Base-by-base conservation (phyloP, 768 basidiomycete genomes). In the Clitopilus passeckerianus region DNA sequence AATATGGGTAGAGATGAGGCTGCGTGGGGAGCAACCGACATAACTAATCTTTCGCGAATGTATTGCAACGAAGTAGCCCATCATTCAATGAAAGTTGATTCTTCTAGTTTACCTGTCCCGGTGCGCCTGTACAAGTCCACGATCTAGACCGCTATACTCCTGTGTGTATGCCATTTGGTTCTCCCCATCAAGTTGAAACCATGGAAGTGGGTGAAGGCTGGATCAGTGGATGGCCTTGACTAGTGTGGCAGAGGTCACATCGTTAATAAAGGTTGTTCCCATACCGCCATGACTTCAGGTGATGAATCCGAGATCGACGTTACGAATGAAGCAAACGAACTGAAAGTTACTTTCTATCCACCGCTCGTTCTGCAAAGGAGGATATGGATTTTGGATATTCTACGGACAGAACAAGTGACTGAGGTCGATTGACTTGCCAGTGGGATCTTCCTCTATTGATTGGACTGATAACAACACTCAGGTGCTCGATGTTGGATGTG, bases 401-500 rank as follows among this genome's bases (percentile, higher is more conserved):
- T 91, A 24, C 75, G 89, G 24, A 76, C 79, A 30, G 85, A 89
- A 63, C 71, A 71, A 18, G 77, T 88, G 35, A 74, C 80, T 10
- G 75, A 80, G 68, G 88, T 14, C 18, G 46, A n/a, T 44, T 43
- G 44, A 59, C 37, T 9, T 46, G n/a, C n/a, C n/a, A n/a, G n/a
- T n/a, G 27, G 27, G 27, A 30, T 30, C 27, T 30, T 30, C 27
- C 27, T 59, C 30, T 22, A 18, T 35, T 30, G 41, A 6, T n/a
- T 27, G 0, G 14, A 46, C 23, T 35, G 53, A 60, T 43, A n/a
- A 52, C 44, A 15, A 14, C 9, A 24, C 12, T 22, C 58, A 93
- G 91, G 78, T 94, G 6, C 75, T 93, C 53, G 93, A 95, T 65
- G 76, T 93, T 24, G 93, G 93, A 4, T 95, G 93, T 64, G 93